Evolutionary conservation across 306 rosid genomes (phyloP).

Genomic region (Dalbergia cochinchinensis): DNA sequence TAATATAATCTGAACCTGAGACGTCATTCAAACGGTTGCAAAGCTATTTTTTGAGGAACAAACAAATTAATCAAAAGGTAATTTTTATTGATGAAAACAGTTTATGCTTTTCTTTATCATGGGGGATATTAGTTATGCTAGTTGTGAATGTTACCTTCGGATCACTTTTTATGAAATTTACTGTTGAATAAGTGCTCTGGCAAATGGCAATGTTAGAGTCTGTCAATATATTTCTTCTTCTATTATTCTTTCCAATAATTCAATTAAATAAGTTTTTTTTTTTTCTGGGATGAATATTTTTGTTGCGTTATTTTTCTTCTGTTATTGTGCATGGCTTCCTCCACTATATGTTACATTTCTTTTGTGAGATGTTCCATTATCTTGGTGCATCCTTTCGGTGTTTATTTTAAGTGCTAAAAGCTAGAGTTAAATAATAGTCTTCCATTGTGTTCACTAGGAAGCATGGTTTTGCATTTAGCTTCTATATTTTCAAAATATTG

Average conservation of each 20-base stretch:
- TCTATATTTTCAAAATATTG: not conserved
- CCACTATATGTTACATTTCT: conserved; percentile 2
- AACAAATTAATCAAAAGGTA: conserved; percentile 66
- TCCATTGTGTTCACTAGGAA: conserved; percentile 14
- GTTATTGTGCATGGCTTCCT: not conserved
- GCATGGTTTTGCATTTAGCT: not conserved
- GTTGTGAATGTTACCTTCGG: not conserved
- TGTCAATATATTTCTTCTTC: not conserved
- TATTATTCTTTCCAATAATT: not conserved
- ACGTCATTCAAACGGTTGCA: conserved; percentile 70
- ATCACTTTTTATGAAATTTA: too few species aligned
- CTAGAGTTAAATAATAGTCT: conserved; percentile 14
- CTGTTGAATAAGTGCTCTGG: not conserved
- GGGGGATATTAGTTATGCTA: not conserved
- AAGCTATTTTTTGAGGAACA: conserved; percentile 53
- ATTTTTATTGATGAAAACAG: conserved; percentile 9
- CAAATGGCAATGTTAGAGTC: not conserved
- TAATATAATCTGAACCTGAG: conserved; percentile 59
- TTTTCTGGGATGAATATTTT: not conserved
- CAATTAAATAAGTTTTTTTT: not conserved
- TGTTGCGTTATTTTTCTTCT: conserved; percentile 47
- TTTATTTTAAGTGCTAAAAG: too few species aligned
- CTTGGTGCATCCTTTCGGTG: conserved; percentile 12
- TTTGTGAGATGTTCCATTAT: conserved; percentile 6
- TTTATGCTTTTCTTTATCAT: conserved; percentile 1